A percentile compares a stretch with the other conserved stretches of the same genome.
Conservation (phyloP, 2,329 filamentous ascomycete genomes). For the Dactylellina cionopaga region DNA sequence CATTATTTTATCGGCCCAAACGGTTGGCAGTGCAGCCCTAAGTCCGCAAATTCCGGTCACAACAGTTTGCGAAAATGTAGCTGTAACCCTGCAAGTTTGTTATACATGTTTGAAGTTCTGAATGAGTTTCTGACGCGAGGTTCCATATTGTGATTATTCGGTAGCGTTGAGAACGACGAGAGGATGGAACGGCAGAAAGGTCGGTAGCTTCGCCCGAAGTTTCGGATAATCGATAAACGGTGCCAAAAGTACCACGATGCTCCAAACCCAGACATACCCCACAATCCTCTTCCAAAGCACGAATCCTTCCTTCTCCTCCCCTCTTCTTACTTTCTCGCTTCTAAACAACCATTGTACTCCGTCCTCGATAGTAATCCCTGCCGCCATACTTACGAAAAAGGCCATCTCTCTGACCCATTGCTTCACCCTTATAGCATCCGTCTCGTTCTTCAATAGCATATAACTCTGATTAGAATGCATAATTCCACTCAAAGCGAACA, state of each 20-base stretch:
- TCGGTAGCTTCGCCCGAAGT: constrained; percentile 12
- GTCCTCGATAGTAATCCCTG: constrained; percentile 39
- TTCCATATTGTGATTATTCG: too few relatives aligned
- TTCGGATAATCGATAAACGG: constrained; percentile 43
- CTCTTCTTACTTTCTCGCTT: constrained; percentile 23
- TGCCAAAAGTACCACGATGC: constrained; percentile 8
- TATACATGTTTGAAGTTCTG: too few relatives aligned
- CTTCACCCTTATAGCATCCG: background rate
- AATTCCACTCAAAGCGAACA: constrained; percentile 30
- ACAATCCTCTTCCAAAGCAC: constrained; percentile 38
- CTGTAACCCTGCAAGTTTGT: background rate
- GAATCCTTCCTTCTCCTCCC: constrained; percentile 30
- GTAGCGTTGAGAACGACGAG: constrained; percentile 2
- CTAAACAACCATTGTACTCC: constrained; percentile 39
- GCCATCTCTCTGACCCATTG: constrained; percentile 4
- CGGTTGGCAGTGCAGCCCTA: too few relatives aligned
- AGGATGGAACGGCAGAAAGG: constrained; percentile 27
- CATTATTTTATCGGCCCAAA: too few relatives aligned
- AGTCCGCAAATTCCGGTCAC: too few relatives aligned
- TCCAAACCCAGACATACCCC: constrained; percentile 44
- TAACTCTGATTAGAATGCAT: constrained; percentile 31
- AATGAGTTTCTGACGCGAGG: too few relatives aligned
- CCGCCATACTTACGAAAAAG: constrained; percentile 24
- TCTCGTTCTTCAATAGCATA: background rate
- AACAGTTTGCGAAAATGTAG: background rate